Evolutionary conservation across 192 early-diverging fungal genomes (phyloP), one percentile per base, ranked within the genome.

Genomic region (Coemansia javaensis): DNA sequence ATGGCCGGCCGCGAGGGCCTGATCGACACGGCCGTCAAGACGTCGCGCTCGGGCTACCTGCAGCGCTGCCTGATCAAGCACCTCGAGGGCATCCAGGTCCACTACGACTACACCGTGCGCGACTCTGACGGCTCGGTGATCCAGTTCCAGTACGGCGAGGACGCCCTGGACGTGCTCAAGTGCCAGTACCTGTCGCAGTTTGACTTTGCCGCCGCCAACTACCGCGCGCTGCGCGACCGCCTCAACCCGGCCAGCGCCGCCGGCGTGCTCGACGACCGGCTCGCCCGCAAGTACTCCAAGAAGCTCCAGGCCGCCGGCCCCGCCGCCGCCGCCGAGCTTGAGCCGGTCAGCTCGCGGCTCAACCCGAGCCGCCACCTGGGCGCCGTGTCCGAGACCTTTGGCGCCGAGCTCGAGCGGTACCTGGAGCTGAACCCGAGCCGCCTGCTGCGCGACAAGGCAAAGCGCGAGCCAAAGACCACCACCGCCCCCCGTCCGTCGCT

Each of bases 1-100:
- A 99, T 99, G 97, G 95, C 94, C 49, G 97, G 97, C 59, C 89
- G 97, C 73, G 97, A 99, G 80, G 97, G 97, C 50, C 77, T 99
- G n/a, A 98, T 99, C 47, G 97, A 99, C 79, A 99, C 97, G 7
- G 97, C 97, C 49, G 97, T 99, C 66, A 99, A 99, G 79, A 99
- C 97, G 0, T 93, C 95, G 37, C 86, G 92, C 50, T 98, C 97
- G 13, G 97, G 97, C 25, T 99, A 99, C 63, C 73, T 99, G 50
- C 97, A 99, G 70, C 89, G 97, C 61, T 98, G 97, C 79, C 80
- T 99, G 50, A 95, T 99, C 63, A 99, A 99, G 81, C 93, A 95
- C 53, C 66, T 99, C 63, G 97, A 99, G 79, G 91, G 94, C 38
- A 77, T 98, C 36, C 75, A 73, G 36, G 94, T 98, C 0, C 85